Evolutionary conservation across 257 asterid species (phyloP), one percentile per base, ranked within the genome.

Genomic region (Plantago ovata): DNA sequence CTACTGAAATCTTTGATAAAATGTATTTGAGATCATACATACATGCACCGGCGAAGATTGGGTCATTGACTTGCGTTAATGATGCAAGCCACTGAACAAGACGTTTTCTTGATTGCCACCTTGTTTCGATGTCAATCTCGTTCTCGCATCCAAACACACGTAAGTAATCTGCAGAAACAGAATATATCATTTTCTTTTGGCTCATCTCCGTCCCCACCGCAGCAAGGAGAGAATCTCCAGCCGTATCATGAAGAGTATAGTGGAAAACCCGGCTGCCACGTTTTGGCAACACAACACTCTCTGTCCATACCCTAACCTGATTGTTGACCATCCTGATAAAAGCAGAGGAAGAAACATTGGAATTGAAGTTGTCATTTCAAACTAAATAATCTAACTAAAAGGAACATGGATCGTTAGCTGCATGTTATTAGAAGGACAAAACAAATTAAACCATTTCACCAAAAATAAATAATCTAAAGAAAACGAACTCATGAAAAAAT

Each of bases 121-220:
- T 77, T 60, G 82, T 85, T n/a, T 96, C 89, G 13, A 91, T 73
- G 63, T 80, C 79, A 59, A 84, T 84, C 4, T 83, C 77, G 73
- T 69, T 77, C 66, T 79, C 87, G 18, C 77, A 77, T 18, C 91
- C 91, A 52, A 75, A 82, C 57, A 81, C 91, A 59, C 79, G 78
- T 77, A 92, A 69, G 63, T 85, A 88, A 72, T 88, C 98, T 16
- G 86, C 97, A 2, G 98, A 74, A 20, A 92, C 91, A 47, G 84
- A 92, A 80, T 92, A 92, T 66, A 83, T 80, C 95, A 92, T 88
- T 72, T 92, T 97, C 77, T 96, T 77, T 66, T 82, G 85, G 75
- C 95, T 86, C 77, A 95, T 88, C 71, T 92, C 98, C 40, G 90
- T 92, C 7, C 97, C 98, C 62, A 88, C 95, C 64, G 86, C 95